Percentiles rank a stretch among this genome's conserved stretches.
Conservation (phyloP, 2,329 filamentous ascomycete species). For the Fusarium continuum region DNA sequence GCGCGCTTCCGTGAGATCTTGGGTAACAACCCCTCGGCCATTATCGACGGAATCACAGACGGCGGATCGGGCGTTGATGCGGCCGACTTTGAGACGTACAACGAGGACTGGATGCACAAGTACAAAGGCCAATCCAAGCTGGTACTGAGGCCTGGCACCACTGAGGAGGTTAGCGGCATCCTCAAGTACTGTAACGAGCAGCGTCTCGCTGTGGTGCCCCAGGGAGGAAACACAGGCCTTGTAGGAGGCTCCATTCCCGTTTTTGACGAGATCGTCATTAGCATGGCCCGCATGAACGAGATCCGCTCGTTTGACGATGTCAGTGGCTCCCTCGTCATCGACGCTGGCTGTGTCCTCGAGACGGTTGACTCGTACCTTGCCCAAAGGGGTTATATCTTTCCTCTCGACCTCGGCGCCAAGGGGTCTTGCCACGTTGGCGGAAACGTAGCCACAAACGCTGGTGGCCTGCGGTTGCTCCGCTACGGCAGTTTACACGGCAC, state of each 20-base stretch:
- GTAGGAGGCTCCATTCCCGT: constrained; percentile 96
- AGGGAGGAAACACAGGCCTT: constrained; percentile 95
- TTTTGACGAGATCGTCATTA: constrained; percentile 98
- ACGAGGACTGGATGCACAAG: constrained; percentile 99
- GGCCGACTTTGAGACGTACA: constrained; percentile 92
- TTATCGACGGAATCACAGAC: constrained; percentile 81
- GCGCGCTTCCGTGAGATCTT: constrained; percentile 83
- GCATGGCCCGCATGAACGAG: constrained; percentile 86
- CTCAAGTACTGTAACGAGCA: constrained; percentile 95
- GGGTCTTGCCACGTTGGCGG: constrained; percentile 96
- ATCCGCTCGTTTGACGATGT: constrained; percentile 93
- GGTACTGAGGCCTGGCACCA: constrained; percentile 85
- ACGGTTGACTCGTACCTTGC: constrained; percentile 86
- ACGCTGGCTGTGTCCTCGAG: constrained; percentile 92
- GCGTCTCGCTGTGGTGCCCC: constrained; percentile 90
- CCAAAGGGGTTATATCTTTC: constrained; percentile 87
- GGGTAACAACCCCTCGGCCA: constrained; percentile 74
- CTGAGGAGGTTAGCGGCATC: constrained; percentile 89
- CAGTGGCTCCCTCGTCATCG: constrained; percentile 87
- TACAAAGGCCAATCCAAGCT: constrained; percentile 90
- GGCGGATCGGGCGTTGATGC: constrained; percentile 70
- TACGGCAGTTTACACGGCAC: constrained; percentile 96
- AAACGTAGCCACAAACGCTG: constrained; percentile 95
- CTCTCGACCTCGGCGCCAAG: constrained; percentile 96
- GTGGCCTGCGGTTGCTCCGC: constrained; percentile 85